Conservation (phyloP, 441 rosid genomes). For the Eruca vesicaria region DNA sequence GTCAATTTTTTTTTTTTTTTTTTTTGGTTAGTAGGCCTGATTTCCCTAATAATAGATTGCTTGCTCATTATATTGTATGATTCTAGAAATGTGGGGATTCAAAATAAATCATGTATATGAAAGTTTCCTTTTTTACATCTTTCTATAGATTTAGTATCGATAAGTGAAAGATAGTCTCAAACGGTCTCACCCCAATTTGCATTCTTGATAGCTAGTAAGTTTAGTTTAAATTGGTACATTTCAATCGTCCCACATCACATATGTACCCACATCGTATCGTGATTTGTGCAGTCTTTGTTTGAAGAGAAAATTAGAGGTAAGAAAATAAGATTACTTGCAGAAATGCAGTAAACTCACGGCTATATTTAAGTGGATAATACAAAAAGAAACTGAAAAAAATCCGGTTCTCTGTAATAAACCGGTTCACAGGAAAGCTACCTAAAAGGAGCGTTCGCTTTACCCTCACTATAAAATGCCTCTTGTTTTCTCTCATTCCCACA, state of each 20-base stretch:
- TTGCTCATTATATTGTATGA: no score
- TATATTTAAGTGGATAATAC: neutral
- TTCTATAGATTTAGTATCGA: no score
- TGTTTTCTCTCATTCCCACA: neutral
- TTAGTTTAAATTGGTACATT: neutral
- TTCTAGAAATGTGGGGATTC: no score
- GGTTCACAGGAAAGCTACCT: neutral
- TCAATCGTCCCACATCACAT: neutral
- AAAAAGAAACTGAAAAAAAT: neutral
- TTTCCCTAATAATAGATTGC: no score
- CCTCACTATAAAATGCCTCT: neutral
- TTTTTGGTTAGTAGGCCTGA: no score
- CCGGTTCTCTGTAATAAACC: neutral
- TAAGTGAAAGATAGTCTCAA: no score
- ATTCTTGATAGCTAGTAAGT: neutral
- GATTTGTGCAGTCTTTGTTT: neutral
- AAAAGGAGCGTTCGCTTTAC: neutral
- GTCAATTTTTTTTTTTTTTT: no score
- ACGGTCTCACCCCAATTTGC: no score
- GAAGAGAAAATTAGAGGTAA: neutral
- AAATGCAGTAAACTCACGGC: neutral
- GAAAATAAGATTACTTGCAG: neutral
- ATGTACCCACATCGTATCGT: neutral
- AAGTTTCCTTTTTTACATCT: no score
- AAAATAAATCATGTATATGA: no score